Conservation (phyloP, 306 rosid genomes). For the Fagus crenata region DNA sequence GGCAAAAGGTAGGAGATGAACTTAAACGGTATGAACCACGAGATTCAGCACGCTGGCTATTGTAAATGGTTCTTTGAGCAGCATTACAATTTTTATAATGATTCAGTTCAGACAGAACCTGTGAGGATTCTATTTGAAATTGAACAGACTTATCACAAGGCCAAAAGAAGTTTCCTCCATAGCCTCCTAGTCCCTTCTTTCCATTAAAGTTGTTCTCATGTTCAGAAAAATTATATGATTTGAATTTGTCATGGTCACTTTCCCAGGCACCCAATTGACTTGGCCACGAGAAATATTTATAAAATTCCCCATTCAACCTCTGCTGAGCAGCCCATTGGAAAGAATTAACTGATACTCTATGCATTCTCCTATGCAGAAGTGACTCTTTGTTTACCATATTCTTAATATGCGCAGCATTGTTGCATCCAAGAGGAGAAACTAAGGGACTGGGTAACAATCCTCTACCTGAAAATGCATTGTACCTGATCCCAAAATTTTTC, state of each 20-base stretch:
- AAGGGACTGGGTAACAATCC: neutral
- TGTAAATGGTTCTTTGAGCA: neutral
- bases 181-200: neutral
- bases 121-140: neutral
- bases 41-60: conserved; percentile 1
- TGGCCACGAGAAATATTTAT: neutral
- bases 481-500: conserved; percentile 6
- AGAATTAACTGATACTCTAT: neutral
- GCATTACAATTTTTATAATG: neutral
- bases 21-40: neutral
- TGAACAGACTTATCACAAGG: neutral
- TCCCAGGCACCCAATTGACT: neutral
- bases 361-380: neutral
- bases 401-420: neutral
- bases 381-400: neutral
- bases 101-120: neutral
- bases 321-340: conserved; percentile 13
- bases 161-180: neutral
- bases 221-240: neutral
- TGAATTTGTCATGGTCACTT: neutral
- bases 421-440: conserved; percentile 4
- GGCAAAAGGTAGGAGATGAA: conserved; percentile 2
- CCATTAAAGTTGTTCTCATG: conserved; percentile 1
- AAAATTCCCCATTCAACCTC: conserved; percentile 3
- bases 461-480: neutral